phyloP scores from a whole-genome alignment of 2,329 filamentous ascomycete species.

The Fusarium avenaceum region DNA sequence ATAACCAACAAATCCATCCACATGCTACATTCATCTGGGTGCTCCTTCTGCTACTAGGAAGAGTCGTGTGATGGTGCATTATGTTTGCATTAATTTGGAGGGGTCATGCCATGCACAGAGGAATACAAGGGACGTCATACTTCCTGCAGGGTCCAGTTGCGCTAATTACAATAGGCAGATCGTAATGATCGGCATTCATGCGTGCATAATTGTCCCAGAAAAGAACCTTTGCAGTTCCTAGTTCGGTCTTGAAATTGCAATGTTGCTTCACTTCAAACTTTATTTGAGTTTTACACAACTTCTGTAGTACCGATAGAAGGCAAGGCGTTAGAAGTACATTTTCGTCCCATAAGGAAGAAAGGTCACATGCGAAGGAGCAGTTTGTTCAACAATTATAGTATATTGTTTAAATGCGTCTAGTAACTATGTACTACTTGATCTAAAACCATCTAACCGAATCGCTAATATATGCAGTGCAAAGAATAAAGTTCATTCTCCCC shows the following conservation, averaged over 20 bases:
- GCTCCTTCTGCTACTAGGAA: neutral
- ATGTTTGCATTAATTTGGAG: neutral
- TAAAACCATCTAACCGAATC: neutral
- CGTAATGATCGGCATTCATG: conserved; percentile 15
- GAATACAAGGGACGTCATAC: no score
- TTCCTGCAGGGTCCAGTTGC: conserved; percentile 4
- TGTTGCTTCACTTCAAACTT: neutral
- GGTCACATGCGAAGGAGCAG: no score
- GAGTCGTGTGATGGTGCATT: neutral
- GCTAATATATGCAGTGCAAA: conserved; percentile 22
- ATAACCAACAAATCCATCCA: no score
- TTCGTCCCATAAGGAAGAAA: no score
- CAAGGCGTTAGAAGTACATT: no score
- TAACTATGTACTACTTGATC: conserved; percentile 17
- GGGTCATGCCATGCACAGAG: neutral
- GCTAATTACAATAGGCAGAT: conserved; percentile 17
- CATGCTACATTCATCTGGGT: no score
- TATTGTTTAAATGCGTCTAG: no score
- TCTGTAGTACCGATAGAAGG: no score
- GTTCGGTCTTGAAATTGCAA: neutral
- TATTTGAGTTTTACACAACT: no score
- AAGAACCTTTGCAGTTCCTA: neutral
- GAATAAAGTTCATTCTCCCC: neutral
- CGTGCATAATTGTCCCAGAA: neutral
- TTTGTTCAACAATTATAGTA: no score